Conservation (phyloP, 345 rosid species). For the Brassica carinata region DNA sequence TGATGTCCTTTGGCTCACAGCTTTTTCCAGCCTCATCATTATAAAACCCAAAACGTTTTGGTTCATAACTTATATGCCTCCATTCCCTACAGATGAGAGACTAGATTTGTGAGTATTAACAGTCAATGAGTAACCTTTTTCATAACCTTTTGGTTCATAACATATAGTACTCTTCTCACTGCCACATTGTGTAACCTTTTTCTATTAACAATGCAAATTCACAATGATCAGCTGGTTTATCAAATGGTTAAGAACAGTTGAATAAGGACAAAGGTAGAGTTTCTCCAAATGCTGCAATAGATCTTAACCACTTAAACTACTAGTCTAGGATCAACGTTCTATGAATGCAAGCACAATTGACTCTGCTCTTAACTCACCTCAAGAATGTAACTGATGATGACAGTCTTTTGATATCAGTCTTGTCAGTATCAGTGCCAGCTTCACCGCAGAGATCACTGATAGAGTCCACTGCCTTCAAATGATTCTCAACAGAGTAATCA, state of each 20-base stretch:
- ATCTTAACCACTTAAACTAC: background rate
- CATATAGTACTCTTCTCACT: background rate
- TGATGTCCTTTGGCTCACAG: slow-evolving; percentile 32
- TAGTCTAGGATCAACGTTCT: background rate
- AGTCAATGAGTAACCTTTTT: background rate
- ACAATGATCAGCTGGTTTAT: background rate
- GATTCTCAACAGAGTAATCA: slow-evolving; percentile 66
- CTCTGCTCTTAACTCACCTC: slow-evolving; percentile 44
- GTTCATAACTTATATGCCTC: slow-evolving; percentile 58
- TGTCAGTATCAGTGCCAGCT: slow-evolving; percentile 31
- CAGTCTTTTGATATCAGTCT: slow-evolving; percentile 43
- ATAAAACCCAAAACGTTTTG: slow-evolving; percentile 57
- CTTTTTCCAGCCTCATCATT: slow-evolving; percentile 30
- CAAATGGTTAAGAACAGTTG: background rate
- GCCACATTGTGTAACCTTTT: background rate
- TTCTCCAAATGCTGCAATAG: background rate
- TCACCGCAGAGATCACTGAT: slow-evolving; percentile 64
- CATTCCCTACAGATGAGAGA: slow-evolving; percentile 51
- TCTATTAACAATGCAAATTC: background rate
- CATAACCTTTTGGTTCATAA: too few species aligned
- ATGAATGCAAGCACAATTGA: background rate
- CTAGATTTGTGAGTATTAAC: background rate
- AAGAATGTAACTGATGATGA: slow-evolving; percentile 66
- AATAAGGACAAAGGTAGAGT: too few species aligned
- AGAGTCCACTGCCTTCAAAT: slow-evolving; percentile 58